Base-by-base conservation (phyloP, 208 protist genomes). In the Trypanosomatidae sp. region DNA sequence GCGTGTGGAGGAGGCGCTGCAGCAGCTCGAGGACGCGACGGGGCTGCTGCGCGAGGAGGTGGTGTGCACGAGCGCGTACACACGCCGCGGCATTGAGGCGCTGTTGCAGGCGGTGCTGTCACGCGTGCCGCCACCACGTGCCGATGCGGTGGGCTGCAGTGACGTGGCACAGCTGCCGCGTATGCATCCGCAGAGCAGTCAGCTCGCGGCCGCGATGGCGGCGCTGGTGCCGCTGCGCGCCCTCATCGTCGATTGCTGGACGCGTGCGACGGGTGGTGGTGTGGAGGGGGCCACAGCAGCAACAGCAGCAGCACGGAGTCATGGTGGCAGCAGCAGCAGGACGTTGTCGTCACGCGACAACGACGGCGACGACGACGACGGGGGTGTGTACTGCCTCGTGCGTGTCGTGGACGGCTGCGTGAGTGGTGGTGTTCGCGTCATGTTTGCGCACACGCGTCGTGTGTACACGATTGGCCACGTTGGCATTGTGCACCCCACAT, bases 241-340 rank as follows among this genome's bases (percentile, higher is more conserved):
- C 13, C 61, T 98, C n/a, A 61, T 98, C n/a, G 95, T 98, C 52
- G 96, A 97, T 54, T 92, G 71, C 24, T 97, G 93, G 92, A 97
- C 83, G 6, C 64, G 80, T 37, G 64, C 84, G 55, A 96, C 92
- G 60, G 69, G 86, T 35, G 95, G 96, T 15, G 20, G 16, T 10
- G 20, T n/a, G n/a, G 20, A 20, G 15, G 5, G n/a, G 23, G 18
- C 52, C 20, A 33, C 20, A 56, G n/a, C 20, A 53, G 21, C 49
- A 42, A 11, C 19, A 20, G 11, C 26, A 45, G 35, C n/a, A 25
- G 32, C 20, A 28, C 41, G 35, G 2, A 35, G 28, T 2, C 27
- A 1, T 19, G 22, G 20, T n/a, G 33, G 16, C 3, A 21, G 19
- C 23, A 41, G 1, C 35, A 7, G 8, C 27, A n/a, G 13, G 33